Conservation (phyloP, 306 rosid species). For the Vicia sativa region DNA sequence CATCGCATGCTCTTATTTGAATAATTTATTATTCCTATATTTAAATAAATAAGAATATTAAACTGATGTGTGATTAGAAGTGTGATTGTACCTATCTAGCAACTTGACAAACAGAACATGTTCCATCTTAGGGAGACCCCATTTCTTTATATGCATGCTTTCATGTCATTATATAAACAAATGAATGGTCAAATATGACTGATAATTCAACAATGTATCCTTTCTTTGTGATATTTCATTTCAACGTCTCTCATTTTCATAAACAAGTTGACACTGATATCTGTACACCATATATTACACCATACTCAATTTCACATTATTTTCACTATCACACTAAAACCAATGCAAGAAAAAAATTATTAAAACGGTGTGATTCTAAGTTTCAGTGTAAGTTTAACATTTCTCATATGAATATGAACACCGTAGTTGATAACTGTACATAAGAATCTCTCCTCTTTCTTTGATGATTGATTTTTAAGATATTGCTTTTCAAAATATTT, state of each 20-base stretch:
- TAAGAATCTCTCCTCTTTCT: constrained; percentile 32
- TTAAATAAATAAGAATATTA: too few relatives aligned
- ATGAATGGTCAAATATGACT: constrained; percentile 60
- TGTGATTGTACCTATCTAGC: constrained; percentile 45
- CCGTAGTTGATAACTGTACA: constrained; percentile 38
- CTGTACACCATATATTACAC: too few relatives aligned
- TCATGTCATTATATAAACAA: constrained; percentile 44
- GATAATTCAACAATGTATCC: constrained; percentile 33
- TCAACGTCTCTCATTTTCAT: constrained; percentile 28
- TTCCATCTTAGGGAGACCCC: constrained; percentile 46
- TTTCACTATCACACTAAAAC: too few relatives aligned
- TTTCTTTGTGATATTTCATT: constrained; percentile 36
- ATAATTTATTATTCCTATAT: constrained; percentile 19
- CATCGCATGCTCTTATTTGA: constrained; percentile 25
- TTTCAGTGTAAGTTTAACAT: too few relatives aligned
- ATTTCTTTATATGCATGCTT: constrained; percentile 43
- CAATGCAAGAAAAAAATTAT: too few relatives aligned
- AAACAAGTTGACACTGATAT: too few relatives aligned
- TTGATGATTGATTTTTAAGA: background rate
- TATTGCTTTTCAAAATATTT: background rate
- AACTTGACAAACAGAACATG: constrained; percentile 47
- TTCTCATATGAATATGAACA: too few relatives aligned
- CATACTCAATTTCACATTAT: too few relatives aligned
- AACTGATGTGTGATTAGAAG: constrained; percentile 37
- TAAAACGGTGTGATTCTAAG: too few relatives aligned